phyloP scores from a whole-genome alignment of 2,329 filamentous ascomycete species.

The Pseudogymnoascus pannorum region DNA sequence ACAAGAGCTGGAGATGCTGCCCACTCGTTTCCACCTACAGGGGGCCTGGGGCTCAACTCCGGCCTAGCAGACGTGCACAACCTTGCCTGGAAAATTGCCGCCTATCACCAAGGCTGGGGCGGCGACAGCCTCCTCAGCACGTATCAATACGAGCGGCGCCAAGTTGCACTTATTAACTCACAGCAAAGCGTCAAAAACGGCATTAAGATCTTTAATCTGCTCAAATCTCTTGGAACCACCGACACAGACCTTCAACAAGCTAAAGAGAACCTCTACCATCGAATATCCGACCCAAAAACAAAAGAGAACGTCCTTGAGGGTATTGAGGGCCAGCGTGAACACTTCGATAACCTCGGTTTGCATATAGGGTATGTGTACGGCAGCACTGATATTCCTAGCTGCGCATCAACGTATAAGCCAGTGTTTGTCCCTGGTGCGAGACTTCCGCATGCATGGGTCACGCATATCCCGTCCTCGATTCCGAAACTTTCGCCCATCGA shows the following conservation, averaged over 20 bases:
- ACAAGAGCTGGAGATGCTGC: constrained; percentile 19
- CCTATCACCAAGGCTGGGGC: constrained; percentile 30
- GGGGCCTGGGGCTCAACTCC: constrained; percentile 25
- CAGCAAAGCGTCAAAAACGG: constrained; percentile 39
- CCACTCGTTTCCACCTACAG: constrained; percentile 17
- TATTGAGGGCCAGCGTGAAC: constrained; percentile 34
- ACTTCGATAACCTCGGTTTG: constrained; percentile 37
- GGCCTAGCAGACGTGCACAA: constrained; percentile 33
- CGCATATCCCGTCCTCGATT: not conserved
- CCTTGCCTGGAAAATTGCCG: constrained; percentile 36
- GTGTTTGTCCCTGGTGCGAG: constrained; percentile 34
- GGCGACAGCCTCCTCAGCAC: constrained; percentile 27
- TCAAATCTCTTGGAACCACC: constrained; percentile 33
- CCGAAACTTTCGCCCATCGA: constrained; percentile 24
- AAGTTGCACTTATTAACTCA: constrained; percentile 34
- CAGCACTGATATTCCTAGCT: constrained; percentile 24
- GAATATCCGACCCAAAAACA: constrained; percentile 27
- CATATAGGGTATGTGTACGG: constrained; percentile 40
- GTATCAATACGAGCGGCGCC: constrained; percentile 33
- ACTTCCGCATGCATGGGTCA: constrained; percentile 36
- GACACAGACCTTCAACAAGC: constrained; percentile 25
- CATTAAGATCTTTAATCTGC: constrained; percentile 34
- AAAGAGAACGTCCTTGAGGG: constrained; percentile 26
- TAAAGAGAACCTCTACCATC: constrained; percentile 26
- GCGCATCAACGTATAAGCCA: constrained; percentile 33